Evolutionary conservation across 352 stramenopile species (phyloP).

Genomic region (Thraustotheca clavata): DNA sequence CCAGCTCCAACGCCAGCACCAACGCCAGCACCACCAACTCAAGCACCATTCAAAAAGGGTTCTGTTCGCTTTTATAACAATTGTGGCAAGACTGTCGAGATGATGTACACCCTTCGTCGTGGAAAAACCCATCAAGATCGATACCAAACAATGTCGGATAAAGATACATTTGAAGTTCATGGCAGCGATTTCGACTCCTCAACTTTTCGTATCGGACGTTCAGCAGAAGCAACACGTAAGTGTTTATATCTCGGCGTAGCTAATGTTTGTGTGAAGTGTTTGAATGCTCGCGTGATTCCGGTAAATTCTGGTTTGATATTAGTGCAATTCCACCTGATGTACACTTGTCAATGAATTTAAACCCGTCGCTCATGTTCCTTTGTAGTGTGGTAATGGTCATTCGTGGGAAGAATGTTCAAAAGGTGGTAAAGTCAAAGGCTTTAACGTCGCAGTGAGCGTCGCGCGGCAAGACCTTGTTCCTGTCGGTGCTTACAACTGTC

Average conservation of each 20-base stretch:
- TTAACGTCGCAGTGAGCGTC: constrained; percentile 7
- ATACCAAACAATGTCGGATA: background rate
- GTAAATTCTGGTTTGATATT: constrained; percentile 30
- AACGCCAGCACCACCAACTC: background rate
- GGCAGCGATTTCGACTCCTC: background rate
- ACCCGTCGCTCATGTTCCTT: background rate
- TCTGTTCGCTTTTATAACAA: constrained; percentile 13
- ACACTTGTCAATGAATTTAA: background rate
- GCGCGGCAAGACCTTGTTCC: background rate
- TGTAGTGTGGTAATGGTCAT: constrained; percentile 1
- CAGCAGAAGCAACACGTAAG: constrained; percentile 13
- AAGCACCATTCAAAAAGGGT: background rate
- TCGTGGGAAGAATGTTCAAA: constrained; percentile 15
- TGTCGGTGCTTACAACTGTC: constrained; percentile 6
- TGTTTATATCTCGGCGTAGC: background rate
- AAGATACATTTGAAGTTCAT: background rate
- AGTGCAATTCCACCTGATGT: constrained; percentile 28
- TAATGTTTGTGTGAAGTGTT: constrained; percentile 22
- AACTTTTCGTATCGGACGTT: constrained; percentile 10
- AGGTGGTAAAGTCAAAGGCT: constrained; percentile 18
- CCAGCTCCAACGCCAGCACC: background rate
- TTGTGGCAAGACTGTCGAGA: constrained; percentile 5
- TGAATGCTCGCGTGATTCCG: constrained; percentile 22
- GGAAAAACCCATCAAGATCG: constrained; percentile 3
- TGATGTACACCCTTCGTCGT: constrained; percentile 3